Evolutionary conservation across 306 rosid genomes (phyloP), one percentile per base, ranked within the genome.

Genomic region (Rosa multiflora): DNA sequence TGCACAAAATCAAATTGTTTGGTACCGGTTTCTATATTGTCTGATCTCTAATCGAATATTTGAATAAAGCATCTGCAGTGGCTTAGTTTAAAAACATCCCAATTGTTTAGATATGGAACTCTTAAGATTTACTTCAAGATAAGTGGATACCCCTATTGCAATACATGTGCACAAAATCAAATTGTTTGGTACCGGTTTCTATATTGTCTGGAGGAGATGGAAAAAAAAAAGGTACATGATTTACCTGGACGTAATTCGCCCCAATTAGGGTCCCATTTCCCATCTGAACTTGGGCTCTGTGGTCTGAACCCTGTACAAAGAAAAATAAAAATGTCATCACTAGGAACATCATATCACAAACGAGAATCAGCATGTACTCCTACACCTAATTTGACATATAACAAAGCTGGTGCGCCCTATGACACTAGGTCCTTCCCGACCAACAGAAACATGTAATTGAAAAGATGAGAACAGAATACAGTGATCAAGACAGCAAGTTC

Each of bases 191-290:
- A 32, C 37, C 37, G 2, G 37, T 32, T 32, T 32, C 37, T 32
- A 32, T 32, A 14, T 5, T 3, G 23, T 52, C 46, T 21, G 53
- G 59, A 68, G 72, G 75, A 67, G 74, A 9, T 67, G 46, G 73
- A 74, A 29, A 73, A 81, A 26, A 61, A 26, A 9, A 51, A 21
- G 10, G 47, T 23, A 32, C 18, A 32, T 17, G 17, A 51, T 55
- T 37, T 72, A 94, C 99, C 97, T 94, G 97, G 84, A 94, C 87
- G 79, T 94, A 94, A 89, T 86, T 94, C 63, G 93, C 99, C 67
- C 94, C 93, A 55, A 91, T 87, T 66, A 92, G 89, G 78, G 93
- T 90, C 76, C 99, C 97, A 83, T 88, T 92, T 10, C 97, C 99
- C 35, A 94, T 40, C 83, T 92, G 97, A 86, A 94, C 84, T 81